Evolutionary conservation across 2,329 filamentous ascomycete genomes (phyloP), one percentile per base, ranked within the genome.

Genomic region (Penicillium corylophilum): DNA sequence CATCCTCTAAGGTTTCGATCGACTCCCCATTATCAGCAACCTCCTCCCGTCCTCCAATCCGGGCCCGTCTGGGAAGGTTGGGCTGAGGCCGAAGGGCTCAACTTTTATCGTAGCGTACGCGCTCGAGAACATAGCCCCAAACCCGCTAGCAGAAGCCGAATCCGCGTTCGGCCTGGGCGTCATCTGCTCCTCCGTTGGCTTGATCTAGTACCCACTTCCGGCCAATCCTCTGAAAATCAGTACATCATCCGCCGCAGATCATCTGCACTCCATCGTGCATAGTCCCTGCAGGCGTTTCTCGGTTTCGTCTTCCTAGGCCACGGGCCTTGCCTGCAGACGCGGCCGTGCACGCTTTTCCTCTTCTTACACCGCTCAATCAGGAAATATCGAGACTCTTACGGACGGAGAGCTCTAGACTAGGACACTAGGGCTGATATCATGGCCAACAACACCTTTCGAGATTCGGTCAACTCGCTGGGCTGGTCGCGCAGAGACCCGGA

Each of bases 401-500:
- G 26, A 41, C 16, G 18, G n/a, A 29, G 18, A 20, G 16, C n/a
- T 44, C 29, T 23, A 44, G 43, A 22, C 18, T 39, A 29, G n/a
- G 15, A 3, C 18, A n/a, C 15, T 16, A 15, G 16, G n/a, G 24
- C 36, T 31, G 22, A 28, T 51, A 56, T 36, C 46, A 70, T 70
- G 68, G 59, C 68, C 13, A 61, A 66, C 46, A 80, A 85, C 62
- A 89, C 90, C 42, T 97, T 99, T 74, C 85, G 92, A 70, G 90
- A 96, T 74, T 95, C 90, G 20, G 91, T 97, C 80, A 95, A 90
- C 79, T 94, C 90, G 53, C 76, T 97, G 66, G 94, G 94, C 55
- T 97, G 94, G 94, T 90, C 90, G 67, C 88, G 93, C 64, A 85
- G 93, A 67, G 87, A 91, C 52, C 73, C 83, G 59, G 89, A 95